phyloP scores from a whole-genome alignment of 177 flowering plant species.

The Telopea speciosissima region DNA sequence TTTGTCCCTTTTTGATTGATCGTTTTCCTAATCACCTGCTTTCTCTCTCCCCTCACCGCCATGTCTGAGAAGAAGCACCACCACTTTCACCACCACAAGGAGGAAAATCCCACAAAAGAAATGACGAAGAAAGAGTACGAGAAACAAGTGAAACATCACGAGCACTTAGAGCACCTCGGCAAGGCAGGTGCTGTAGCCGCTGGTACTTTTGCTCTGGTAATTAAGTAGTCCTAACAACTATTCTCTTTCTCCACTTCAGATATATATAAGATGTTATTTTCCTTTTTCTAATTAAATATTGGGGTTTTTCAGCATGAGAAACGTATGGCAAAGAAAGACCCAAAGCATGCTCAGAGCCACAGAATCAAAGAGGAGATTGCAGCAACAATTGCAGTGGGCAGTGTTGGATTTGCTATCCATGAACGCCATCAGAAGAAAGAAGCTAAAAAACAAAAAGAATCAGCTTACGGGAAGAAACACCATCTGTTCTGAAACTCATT shows the following conservation, averaged over 20 bases:
- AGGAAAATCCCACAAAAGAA: not conserved
- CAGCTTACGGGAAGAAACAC: constrained; percentile 43
- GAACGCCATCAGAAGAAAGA: constrained; percentile 64
- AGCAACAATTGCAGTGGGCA: constrained; percentile 41
- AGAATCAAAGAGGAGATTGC: constrained; percentile 49
- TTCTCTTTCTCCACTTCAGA: too few relatives aligned
- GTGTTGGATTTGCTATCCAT: constrained; percentile 48
- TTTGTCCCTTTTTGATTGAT: too few relatives aligned
- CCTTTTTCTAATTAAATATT: too few relatives aligned
- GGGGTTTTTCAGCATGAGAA: constrained; percentile 45
- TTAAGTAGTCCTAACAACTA: not conserved
- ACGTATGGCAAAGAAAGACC: constrained; percentile 54
- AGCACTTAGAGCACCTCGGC: constrained; percentile 40
- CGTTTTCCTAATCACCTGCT: too few relatives aligned
- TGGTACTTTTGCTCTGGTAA: constrained; percentile 51
- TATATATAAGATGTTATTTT: too few relatives aligned
- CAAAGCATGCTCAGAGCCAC: constrained; percentile 56
- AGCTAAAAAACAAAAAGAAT: constrained; percentile 35
- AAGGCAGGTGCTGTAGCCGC: constrained; percentile 45
- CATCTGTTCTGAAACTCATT: constrained; percentile 25
- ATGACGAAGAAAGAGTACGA: constrained; percentile 21
- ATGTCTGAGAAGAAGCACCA: not conserved
- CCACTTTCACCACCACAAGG: not conserved
- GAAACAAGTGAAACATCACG: constrained; percentile 61
- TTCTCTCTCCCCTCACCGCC: not conserved